Evolutionary conservation across 202 grass and related monocot species (phyloP).

Genomic region (Schoenoplectus triqueter): DNA sequence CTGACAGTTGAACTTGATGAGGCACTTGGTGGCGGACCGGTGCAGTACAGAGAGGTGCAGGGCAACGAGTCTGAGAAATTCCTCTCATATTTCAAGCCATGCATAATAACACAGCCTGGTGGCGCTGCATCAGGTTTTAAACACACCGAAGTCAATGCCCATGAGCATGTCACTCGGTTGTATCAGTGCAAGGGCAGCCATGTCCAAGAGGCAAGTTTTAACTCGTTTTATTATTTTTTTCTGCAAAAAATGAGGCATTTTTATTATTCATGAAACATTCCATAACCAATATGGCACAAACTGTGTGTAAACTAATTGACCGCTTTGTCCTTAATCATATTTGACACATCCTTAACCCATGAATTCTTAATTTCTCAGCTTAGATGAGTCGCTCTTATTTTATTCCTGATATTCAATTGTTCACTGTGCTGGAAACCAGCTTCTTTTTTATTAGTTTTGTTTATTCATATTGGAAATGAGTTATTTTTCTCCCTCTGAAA

Average conservation of each 20-base stretch:
- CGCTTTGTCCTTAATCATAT: constrained; percentile 14
- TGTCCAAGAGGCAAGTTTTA: constrained; percentile 81
- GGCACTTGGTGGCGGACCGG: constrained; percentile 79
- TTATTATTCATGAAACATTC: background rate
- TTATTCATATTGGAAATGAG: constrained; percentile 1
- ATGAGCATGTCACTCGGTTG: constrained; percentile 69
- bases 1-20: constrained; percentile 89
- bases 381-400: background rate
- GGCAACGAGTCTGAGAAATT: constrained; percentile 92
- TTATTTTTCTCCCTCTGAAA: background rate
- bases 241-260: background rate
- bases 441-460: background rate
- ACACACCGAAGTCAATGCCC: constrained; percentile 74
- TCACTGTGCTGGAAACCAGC: background rate
- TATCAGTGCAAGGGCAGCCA: constrained; percentile 85
- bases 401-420: background rate
- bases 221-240: constrained; percentile 25
- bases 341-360: constrained; percentile 14
- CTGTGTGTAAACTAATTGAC: background rate
- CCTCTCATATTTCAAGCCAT: constrained; percentile 95
- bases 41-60: constrained; percentile 90
- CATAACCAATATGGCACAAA: constrained; percentile 10
- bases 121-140: constrained; percentile 86
- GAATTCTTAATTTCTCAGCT: background rate
- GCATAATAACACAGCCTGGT: constrained; percentile 89